These are phyloP conservation scores for Colletotrichum destructivum DNA, from an alignment of 2,329 filamentous ascomycete genomes.

Conservation along the genomic window DNA sequence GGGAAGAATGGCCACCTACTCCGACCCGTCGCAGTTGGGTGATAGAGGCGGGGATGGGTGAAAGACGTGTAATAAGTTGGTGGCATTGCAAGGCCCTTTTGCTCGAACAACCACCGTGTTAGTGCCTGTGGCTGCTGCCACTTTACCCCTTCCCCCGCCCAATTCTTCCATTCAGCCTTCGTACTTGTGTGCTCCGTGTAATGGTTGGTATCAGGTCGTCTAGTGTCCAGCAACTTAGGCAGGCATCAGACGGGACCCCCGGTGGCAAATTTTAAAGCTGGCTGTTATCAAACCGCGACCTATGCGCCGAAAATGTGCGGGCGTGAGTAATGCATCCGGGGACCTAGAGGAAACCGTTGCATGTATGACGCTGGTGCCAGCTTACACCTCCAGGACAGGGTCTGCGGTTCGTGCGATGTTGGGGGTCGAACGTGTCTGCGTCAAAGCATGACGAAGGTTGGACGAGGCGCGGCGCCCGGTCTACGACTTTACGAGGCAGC, in stretches of 20 bases:
- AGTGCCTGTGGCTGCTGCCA: not conserved
- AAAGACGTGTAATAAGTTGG: not conserved
- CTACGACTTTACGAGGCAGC: not conserved
- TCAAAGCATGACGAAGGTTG: conserved; percentile 11
- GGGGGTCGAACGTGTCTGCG: conserved; percentile 17
- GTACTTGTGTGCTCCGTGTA: not conserved
- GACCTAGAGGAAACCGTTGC: conserved; percentile 20
- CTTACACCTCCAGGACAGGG: conserved; percentile 9
- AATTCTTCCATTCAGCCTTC: conserved; percentile 19
- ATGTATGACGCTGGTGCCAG: conserved; percentile 42
- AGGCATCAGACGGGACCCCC: conserved; percentile 28
- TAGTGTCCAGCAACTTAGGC: conserved; percentile 8
- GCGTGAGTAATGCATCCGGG: conserved; percentile 7
- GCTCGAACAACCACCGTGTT: not conserved
- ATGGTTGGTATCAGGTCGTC: not conserved
- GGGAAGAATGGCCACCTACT: not conserved
- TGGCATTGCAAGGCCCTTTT: conserved; percentile 9
- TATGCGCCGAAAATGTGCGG: conserved; percentile 29
- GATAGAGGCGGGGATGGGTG: not conserved
- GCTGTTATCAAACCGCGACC: conserved; percentile 23
- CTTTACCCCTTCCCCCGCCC: not conserved
- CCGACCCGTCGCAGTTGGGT: not conserved
- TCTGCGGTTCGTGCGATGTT: conserved; percentile 25
- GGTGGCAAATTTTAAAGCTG: conserved; percentile 31
- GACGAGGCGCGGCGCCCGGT: conserved; percentile 13